These are phyloP conservation scores for Nymphaea colorata DNA, from an alignment of 164 flowering plant species.

Conservation along the genomic window DNA sequence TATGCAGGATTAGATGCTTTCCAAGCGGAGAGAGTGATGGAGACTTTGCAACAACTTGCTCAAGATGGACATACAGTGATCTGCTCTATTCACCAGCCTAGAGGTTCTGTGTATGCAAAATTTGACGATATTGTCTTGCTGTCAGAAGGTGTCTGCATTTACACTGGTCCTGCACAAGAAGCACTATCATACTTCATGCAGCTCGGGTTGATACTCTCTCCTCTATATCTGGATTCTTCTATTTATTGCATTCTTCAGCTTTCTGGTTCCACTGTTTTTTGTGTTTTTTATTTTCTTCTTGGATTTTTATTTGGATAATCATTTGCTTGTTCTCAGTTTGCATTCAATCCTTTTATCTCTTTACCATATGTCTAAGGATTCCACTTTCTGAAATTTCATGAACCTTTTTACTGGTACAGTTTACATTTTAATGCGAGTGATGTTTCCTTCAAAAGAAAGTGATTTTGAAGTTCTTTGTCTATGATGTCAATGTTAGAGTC, in stretches of 20 bases:
- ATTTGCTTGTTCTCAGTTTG: no score
- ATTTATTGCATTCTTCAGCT: constrained; percentile 1
- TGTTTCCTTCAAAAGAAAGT: no score
- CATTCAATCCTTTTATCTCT: no score
- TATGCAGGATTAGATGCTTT: constrained; percentile 92
- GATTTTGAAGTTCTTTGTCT: no score
- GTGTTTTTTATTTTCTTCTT: background rate
- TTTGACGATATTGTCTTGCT: constrained; percentile 93
- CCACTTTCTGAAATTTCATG: no score
- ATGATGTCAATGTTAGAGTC: no score
- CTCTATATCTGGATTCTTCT: constrained; percentile 12
- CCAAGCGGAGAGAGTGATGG: constrained; percentile 88
- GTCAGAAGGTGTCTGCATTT: constrained; percentile 68
- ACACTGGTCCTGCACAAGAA: constrained; percentile 85
- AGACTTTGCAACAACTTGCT: constrained; percentile 83
- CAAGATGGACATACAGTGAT: constrained; percentile 93
- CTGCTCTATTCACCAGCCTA: constrained; percentile 98
- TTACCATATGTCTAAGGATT: no score
- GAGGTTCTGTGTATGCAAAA: constrained; percentile 85
- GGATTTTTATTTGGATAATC: no score
- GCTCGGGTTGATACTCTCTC: constrained; percentile 46
- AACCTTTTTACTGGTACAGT: no score
- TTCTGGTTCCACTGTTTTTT: background rate
- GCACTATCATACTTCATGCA: constrained; percentile 68
- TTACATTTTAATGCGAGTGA: no score